Conservation (phyloP, 2,329 filamentous ascomycete species). For the Gaeumannomyces sp. region DNA sequence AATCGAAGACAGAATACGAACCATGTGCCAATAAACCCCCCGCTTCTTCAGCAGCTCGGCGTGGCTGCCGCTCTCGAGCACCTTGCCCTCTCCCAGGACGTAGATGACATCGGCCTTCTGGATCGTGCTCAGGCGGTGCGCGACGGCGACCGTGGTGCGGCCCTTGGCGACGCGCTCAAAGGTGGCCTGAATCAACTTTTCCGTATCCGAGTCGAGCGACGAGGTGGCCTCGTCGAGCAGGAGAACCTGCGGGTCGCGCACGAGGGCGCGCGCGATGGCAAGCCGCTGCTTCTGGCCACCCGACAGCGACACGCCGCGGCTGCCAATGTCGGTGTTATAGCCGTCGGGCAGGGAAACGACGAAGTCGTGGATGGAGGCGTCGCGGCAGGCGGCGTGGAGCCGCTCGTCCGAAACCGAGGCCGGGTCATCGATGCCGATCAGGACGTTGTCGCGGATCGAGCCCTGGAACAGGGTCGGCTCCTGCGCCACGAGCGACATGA, state of each 20-base stretch:
- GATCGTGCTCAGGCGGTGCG: conserved; percentile 52
- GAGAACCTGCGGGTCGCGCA: conserved; percentile 44
- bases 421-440: conserved; percentile 52
- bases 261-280: conserved; percentile 48
- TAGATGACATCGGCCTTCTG: conserved; percentile 47
- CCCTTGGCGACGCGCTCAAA: conserved; percentile 57
- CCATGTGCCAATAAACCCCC: conserved; percentile 54
- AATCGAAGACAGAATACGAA: conserved; percentile 26
- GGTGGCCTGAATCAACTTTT: conserved; percentile 56
- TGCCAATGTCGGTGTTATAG: conserved; percentile 62
- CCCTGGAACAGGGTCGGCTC: conserved; percentile 68
- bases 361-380: conserved; percentile 67
- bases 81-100: conserved; percentile 61
- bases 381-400: conserved; percentile 47
- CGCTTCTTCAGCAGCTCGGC: conserved; percentile 42
- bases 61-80: conserved; percentile 50
- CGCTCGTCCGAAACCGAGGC: conserved; percentile 44
- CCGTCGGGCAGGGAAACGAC: conserved; percentile 60
- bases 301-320: conserved; percentile 56
- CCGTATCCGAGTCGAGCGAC: conserved; percentile 53
- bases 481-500: conserved; percentile 67
- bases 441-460: conserved; percentile 62
- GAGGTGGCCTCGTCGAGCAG: conserved; percentile 55
- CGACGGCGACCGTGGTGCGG: conserved; percentile 66
- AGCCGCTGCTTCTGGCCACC: conserved; percentile 52